phyloP scores from a whole-genome alignment of 2,329 filamentous ascomycete genomes.

The Colletotrichum musae region DNA sequence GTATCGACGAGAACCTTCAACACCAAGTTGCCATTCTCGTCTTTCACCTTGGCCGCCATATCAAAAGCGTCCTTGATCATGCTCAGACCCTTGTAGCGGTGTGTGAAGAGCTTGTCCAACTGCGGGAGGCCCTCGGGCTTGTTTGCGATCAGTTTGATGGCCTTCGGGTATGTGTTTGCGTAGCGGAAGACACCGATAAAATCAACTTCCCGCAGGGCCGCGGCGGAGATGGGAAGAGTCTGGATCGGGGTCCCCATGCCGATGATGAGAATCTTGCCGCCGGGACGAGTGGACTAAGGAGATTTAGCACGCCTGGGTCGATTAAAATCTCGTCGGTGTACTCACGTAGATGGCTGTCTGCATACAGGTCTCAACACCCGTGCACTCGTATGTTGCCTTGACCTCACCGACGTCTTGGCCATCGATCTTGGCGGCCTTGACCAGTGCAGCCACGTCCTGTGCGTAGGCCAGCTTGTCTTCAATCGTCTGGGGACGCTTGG shows the following conservation, averaged over 20 bases:
- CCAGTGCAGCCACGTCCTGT: constrained; percentile 61
- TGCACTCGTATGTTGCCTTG: constrained; percentile 82
- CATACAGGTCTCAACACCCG: constrained; percentile 82
- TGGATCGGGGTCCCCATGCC: constrained; percentile 82
- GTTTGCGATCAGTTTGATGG: constrained; percentile 66
- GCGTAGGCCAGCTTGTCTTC: constrained; percentile 68
- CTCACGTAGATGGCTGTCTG: constrained; percentile 80
- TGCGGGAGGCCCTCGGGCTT: constrained; percentile 70
- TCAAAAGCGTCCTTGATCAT: constrained; percentile 77
- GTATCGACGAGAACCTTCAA: constrained; percentile 79
- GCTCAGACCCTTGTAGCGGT: constrained; percentile 75
- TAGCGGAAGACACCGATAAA: constrained; percentile 81
- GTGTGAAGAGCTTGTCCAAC: constrained; percentile 78
- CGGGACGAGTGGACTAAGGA: constrained; percentile 71
- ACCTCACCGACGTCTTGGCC: constrained; percentile 72
- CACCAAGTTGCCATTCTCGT: constrained; percentile 78
- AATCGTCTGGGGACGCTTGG: constrained; percentile 62
- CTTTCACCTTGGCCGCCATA: constrained; percentile 79
- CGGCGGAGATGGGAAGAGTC: constrained; percentile 77
- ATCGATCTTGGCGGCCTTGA: constrained; percentile 53
- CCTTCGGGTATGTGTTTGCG: constrained; percentile 78
- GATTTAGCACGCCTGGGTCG: no score
- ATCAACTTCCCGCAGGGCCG: constrained; percentile 79
- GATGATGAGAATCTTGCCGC: constrained; percentile 79
- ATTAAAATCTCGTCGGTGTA: constrained; percentile 19